Percentiles rank a stretch among this genome's conserved stretches.
Conservation (phyloP, 345 rosid species). For the Boechera retrofracta region DNA sequence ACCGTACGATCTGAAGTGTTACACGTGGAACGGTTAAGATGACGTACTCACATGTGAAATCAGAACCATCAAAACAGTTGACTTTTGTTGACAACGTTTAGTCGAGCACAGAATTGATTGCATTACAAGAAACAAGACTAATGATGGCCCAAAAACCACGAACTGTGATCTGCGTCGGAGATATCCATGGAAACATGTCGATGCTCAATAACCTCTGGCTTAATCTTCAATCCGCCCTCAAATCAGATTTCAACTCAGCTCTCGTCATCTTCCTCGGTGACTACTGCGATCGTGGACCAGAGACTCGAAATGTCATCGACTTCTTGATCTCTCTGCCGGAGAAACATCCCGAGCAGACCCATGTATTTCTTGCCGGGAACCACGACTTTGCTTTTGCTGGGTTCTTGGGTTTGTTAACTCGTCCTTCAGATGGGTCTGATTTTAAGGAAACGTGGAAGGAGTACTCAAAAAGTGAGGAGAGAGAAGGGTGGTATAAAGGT, state of each 20-base stretch:
- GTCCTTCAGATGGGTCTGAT: slow-evolving; percentile 52
- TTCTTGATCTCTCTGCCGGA: slow-evolving; percentile 60
- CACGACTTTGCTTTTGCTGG: slow-evolving; percentile 82
- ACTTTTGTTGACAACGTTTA: too few relatives aligned
- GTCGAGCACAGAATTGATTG: background rate
- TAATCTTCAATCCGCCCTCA: slow-evolving; percentile 60
- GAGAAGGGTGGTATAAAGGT: slow-evolving; percentile 82
- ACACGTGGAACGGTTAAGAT: too few relatives aligned
- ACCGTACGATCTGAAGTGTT: too few relatives aligned
- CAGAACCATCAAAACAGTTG: too few relatives aligned
- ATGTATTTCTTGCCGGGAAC: slow-evolving; percentile 72
- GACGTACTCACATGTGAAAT: too few relatives aligned
- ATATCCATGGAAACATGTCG: slow-evolving; percentile 72
- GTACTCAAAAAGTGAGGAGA: slow-evolving; percentile 59
- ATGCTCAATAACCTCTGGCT: slow-evolving; percentile 76
- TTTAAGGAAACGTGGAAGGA: slow-evolving; percentile 69
- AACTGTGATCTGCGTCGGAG: slow-evolving; percentile 73
- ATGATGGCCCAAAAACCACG: slow-evolving; percentile 44
- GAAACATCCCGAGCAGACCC: slow-evolving; percentile 61
- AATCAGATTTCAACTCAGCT: slow-evolving; percentile 60
- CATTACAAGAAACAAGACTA: background rate
- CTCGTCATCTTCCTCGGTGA: slow-evolving; percentile 84
- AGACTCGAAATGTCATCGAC: slow-evolving; percentile 65
- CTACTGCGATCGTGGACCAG: slow-evolving; percentile 89
- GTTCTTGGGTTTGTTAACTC: slow-evolving; percentile 61